phyloP scores from a whole-genome alignment of 768 basidiomycete genomes.

The Rhizopogon vesiculosus region DNA sequence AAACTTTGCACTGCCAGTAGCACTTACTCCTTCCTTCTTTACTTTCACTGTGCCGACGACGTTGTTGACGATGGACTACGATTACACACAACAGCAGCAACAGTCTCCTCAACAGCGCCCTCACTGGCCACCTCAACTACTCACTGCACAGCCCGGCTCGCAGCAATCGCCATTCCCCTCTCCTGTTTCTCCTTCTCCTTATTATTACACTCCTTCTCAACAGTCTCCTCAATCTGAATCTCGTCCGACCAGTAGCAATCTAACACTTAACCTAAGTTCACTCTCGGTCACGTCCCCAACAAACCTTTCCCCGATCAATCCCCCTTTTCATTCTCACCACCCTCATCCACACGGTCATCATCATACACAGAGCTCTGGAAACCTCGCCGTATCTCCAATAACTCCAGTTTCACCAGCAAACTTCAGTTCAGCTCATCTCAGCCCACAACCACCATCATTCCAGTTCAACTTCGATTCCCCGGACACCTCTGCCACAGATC shows the following conservation, averaged over 20 bases:
- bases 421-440: conserved; percentile 39
- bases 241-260: conserved; percentile 29
- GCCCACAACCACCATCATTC: conserved; percentile 36
- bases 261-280: conserved; percentile 66
- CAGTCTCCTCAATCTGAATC: conserved; percentile 11
- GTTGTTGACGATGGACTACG: conserved; percentile 19
- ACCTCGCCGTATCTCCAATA: conserved; percentile 40
- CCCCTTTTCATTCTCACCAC: conserved; percentile 25
- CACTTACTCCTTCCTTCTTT: too few relatives aligned
- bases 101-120: conserved; percentile 27
- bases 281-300: conserved; percentile 65
- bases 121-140: conserved; percentile 16
- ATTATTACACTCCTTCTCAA: conserved; percentile 15
- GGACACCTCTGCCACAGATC: conserved; percentile 24
- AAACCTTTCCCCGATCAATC: conserved; percentile 58
- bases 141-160: conserved; percentile 1
- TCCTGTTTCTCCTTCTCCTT: conserved; percentile 19
- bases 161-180: conserved; percentile 17
- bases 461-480: conserved; percentile 47
- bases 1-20: too few relatives aligned
- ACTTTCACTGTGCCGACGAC: too few relatives aligned
- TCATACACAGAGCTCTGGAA: conserved; percentile 13
- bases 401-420: conserved; percentile 54
- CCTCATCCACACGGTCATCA: conserved; percentile 14
- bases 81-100: conserved; percentile 32